Percentiles rank a stretch among this genome's conserved stretches.
Conservation (phyloP, 768 basidiomycete genomes). For the Mrakia gelida region DNA sequence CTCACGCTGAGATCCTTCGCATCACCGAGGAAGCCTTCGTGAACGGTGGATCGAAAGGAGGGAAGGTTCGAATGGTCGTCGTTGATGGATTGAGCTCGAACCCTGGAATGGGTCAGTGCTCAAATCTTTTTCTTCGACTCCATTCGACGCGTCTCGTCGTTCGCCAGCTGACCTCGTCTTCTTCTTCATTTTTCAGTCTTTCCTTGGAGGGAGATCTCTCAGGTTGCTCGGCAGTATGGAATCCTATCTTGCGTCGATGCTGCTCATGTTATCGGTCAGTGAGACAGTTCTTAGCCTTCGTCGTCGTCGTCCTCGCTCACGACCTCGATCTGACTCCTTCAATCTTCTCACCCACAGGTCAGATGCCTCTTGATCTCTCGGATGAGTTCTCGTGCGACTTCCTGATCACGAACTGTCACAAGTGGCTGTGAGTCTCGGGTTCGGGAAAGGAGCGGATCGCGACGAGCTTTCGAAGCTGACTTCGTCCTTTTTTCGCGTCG, state of each 20-base stretch:
- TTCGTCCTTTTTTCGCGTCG: neutral
- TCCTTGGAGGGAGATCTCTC: conserved; percentile 69
- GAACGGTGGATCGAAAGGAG: conserved; percentile 19
- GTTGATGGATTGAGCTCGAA: conserved; percentile 64
- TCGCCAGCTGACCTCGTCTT: neutral
- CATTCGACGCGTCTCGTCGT: too few species aligned
- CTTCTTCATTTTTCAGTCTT: conserved; percentile 39
- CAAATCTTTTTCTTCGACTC: neutral
- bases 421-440: conserved; percentile 15
- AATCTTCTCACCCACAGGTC: neutral
- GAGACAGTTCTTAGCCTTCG: neutral
- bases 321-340: neutral
- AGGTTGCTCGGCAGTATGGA: conserved; percentile 60
- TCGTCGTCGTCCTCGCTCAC: neutral
- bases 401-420: conserved; percentile 29
- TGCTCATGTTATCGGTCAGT: conserved; percentile 66
- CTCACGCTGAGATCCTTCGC: conserved; percentile 55
- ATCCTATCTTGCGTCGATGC: conserved; percentile 70
- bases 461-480: too few species aligned
- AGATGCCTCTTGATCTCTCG: conserved; percentile 26
- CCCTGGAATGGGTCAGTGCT: conserved; percentile 45
- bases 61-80: conserved; percentile 58
- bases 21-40: conserved; percentile 37
- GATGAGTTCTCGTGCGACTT: conserved; percentile 20
- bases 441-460: too few species aligned